A percentile compares a stretch with the other conserved stretches of the same genome.
These are phyloP conservation scores for Phanerodontia chrysosporium DNA, from an alignment of 768 basidiomycete genomes.

Conservation along the genomic window DNA sequence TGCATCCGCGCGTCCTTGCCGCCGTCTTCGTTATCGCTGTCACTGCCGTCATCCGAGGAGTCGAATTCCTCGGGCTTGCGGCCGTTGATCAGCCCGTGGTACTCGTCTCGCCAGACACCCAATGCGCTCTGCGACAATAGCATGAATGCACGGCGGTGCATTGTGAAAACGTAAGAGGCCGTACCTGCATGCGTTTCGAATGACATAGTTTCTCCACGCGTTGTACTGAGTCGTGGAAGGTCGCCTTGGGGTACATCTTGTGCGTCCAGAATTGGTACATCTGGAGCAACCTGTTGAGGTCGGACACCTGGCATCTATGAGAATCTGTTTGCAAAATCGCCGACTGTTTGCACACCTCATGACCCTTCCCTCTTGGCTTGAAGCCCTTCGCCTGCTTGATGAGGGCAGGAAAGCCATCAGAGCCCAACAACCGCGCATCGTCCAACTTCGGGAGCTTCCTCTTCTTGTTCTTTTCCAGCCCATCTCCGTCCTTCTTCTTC, in stretches of 20 bases:
- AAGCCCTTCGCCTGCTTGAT: constrained; percentile 75
- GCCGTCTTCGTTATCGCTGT: constrained; percentile 10
- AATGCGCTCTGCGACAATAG: constrained; percentile 48
- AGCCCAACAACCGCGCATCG: constrained; percentile 67
- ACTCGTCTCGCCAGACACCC: constrained; percentile 77
- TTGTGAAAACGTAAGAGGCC: constrained; percentile 20
- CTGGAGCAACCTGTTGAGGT: constrained; percentile 75
- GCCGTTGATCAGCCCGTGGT: constrained; percentile 39
- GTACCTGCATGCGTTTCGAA: constrained; percentile 80
- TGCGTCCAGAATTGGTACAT: constrained; percentile 96
- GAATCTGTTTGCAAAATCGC: background rate
- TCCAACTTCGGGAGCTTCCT: constrained; percentile 62
- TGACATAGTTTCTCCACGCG: constrained; percentile 88
- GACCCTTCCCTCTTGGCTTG: constrained; percentile 82
- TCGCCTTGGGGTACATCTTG: constrained; percentile 82
- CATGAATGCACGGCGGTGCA: background rate
- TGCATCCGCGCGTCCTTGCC: background rate
- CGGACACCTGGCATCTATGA: constrained; percentile 49
- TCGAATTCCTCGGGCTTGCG: constrained; percentile 20
- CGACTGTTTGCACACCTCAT: constrained; percentile 57
- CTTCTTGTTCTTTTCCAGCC: constrained; percentile 34
- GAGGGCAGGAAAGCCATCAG: constrained; percentile 76
- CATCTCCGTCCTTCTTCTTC: constrained; percentile 24
- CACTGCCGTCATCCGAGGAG: constrained; percentile 17
- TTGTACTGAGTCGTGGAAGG: constrained; percentile 81